These are phyloP conservation scores for Tuber indicum DNA, from an alignment of 495 filamentous ascomycete species.

Conservation along the genomic window DNA sequence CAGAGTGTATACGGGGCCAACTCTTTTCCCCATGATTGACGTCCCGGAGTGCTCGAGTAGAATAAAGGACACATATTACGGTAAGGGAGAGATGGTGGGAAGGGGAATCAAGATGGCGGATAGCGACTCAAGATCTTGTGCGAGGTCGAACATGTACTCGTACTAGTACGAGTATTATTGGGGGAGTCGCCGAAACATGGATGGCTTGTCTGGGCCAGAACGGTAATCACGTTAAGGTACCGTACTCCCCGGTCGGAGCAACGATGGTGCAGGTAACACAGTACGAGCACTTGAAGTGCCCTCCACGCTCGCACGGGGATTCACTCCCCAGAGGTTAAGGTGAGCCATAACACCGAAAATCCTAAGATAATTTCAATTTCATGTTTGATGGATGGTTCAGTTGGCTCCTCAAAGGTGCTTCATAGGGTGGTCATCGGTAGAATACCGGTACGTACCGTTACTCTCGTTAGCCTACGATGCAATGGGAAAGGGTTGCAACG, in stretches of 20 bases:
- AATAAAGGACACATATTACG: background rate
- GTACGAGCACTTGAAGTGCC: background rate
- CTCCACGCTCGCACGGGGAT: background rate
- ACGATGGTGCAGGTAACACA: background rate
- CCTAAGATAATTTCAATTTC: background rate
- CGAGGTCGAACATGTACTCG: too few relatives aligned
- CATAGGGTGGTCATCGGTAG: background rate
- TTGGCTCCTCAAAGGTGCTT: background rate
- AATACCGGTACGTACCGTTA: too few relatives aligned
- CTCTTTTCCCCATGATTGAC: background rate
- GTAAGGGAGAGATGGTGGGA: background rate
- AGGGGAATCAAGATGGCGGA: background rate
- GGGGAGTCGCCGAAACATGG: background rate
- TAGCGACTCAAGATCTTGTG: background rate
- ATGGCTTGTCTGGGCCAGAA: background rate
- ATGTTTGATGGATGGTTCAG: background rate
- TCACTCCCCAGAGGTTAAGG: background rate
- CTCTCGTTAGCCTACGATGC: background rate
- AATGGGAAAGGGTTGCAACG: background rate
- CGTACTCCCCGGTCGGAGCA: background rate
- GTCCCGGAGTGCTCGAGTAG: too few relatives aligned
- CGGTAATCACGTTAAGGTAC: background rate
- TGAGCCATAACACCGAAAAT: background rate
- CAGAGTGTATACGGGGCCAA: background rate
- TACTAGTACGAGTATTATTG: too few relatives aligned